These are phyloP conservation scores for Penstemon davidsonii DNA, from an alignment of 257 asterid genomes.

Conservation along the genomic window DNA sequence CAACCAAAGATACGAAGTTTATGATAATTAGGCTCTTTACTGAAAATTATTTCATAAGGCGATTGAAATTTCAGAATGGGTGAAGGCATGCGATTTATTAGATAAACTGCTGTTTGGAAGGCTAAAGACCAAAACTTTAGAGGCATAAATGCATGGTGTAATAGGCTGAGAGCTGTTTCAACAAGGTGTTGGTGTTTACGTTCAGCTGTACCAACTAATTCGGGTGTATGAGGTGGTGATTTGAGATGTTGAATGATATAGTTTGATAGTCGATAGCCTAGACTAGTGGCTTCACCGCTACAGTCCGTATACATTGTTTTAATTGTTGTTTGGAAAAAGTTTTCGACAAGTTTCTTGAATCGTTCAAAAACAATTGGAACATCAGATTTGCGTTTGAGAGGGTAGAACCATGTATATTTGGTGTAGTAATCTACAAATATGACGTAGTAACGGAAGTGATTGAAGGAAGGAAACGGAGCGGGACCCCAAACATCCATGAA, in stretches of 20 bases:
- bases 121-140: constrained; percentile 1
- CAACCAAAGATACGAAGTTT: constrained; percentile 3
- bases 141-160: not conserved
- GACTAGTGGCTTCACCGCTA: constrained; percentile 15
- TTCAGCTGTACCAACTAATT: constrained; percentile 14
- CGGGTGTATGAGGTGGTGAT: constrained; percentile 22
- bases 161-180: not conserved
- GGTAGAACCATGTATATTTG: not conserved
- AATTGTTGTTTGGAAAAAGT: not conserved
- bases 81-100: not conserved
- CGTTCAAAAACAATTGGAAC: not conserved
- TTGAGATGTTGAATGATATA: constrained; percentile 19
- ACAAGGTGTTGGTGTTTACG: not conserved
- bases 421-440: not conserved
- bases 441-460: constrained; percentile 10
- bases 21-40: not conserved
- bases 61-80: not conserved
- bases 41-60: not conserved
- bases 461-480: not conserved
- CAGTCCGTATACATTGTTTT: constrained; percentile 1
- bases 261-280: not conserved
- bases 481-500: constrained; percentile 24
- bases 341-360: not conserved
- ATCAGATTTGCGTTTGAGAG: constrained; percentile 4
- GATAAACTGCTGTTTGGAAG: not conserved